These are phyloP conservation scores for Rosa hybrid DNA, from an alignment of 331 rosid genomes.

Conservation along the genomic window DNA sequence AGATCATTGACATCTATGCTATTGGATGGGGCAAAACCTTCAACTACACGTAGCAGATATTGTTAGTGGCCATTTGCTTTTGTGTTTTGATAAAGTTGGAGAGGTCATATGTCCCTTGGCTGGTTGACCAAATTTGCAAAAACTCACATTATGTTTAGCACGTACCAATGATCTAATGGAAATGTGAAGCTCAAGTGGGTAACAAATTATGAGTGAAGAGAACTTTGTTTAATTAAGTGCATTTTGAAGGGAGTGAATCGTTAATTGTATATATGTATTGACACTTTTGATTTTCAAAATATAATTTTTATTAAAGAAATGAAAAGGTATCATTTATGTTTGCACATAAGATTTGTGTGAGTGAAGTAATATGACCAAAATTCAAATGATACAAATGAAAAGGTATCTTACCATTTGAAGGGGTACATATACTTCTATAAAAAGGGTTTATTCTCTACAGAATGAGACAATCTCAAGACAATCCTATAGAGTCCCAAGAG, in stretches of 20 bases:
- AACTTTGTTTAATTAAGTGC: background rate
- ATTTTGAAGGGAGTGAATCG: background rate
- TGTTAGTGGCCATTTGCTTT: conserved; percentile 1
- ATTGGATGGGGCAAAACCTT: conserved; percentile 4
- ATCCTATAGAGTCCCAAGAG: too few species aligned
- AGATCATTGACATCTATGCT: conserved; percentile 3
- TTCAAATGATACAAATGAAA: too few species aligned
- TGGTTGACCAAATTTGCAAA: background rate
- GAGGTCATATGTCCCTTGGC: background rate
- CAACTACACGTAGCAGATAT: background rate
- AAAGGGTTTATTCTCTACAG: too few species aligned
- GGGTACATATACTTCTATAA: too few species aligned
- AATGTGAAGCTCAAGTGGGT: background rate
- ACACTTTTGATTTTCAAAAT: background rate
- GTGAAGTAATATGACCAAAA: too few species aligned
- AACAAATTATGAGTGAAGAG: background rate
- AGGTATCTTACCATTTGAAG: too few species aligned
- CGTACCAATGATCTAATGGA: background rate
- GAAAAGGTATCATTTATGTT: too few species aligned
- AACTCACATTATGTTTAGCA: background rate
- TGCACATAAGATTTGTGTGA: too few species aligned
- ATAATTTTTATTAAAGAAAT: too few species aligned
- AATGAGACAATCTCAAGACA: too few species aligned
- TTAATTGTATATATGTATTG: too few species aligned
- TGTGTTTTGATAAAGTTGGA: background rate